Evolutionary conservation across 2,329 filamentous ascomycete genomes (phyloP), one percentile per base, ranked within the genome.

Genomic region (Stromatinia cepivora): DNA sequence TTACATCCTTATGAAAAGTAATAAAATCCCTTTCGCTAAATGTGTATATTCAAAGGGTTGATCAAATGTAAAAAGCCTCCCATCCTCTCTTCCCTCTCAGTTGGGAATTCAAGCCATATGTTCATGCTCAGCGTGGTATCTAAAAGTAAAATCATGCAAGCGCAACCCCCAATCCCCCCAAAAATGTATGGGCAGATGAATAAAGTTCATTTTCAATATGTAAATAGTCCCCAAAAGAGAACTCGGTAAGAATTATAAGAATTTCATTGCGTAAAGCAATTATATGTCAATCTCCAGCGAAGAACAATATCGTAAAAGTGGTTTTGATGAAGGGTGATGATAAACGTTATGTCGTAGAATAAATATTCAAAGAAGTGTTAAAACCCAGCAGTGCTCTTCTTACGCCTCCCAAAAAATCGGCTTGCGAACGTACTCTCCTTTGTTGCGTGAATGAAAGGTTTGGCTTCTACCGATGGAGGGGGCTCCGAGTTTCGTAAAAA

Each of bases 401-500:
- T 70, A 25, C 68, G 25, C 3, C 63, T 45, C 5, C 68, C 68
- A 25, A 70, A 70, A 25, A 70, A 58, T n/a, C 68, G 53, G n/a
- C 68, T 67, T 36, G 67, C 67, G 20, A 70, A 70, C 42, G 45
- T 48, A 28, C 42, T 46, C 31, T 70, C 68, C 46, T 70, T 63
- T n/a, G 67, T 70, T 17, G 65, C 50, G 25, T 54, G 54, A 25
- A 57, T 28, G 28, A 67, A 67, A 45, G 53, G 62, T 45, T 59
- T 66, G 8, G 68, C 46, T 34, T 54, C 63, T 10, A 52, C 59
- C 4, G 42, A 28, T 28, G 53, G n/a, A 13, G 76, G 74, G 17
- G 76, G 76, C 42, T 76, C 73, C 42, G 72, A 74, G 15, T 69
- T 67, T 64, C 71, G 73, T 13, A 95, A 80, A 78, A 94, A 94